These are phyloP conservation scores for Fragaria ananassa DNA, from an alignment of 306 rosid genomes.

Conservation along the genomic window DNA sequence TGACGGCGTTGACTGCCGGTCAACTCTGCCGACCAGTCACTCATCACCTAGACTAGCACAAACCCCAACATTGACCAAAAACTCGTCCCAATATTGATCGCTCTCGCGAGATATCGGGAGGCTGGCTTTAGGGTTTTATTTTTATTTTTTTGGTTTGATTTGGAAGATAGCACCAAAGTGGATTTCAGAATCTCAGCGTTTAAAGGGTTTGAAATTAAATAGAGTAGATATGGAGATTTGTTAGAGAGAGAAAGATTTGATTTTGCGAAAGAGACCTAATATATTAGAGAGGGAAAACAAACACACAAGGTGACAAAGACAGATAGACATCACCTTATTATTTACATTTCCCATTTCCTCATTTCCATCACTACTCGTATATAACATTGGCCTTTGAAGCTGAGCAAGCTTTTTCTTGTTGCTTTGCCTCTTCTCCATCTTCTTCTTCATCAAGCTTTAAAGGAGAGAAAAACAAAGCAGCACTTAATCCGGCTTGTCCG, in stretches of 20 bases:
- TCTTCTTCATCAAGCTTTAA: not conserved
- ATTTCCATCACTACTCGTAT: slow-evolving; percentile 25
- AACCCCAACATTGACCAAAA: slow-evolving; percentile 42
- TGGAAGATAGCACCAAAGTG: slow-evolving; percentile 60
- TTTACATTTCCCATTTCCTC: not conserved
- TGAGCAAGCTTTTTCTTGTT: slow-evolving; percentile 15
- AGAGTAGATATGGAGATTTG: slow-evolving; percentile 44
- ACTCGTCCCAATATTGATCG: not conserved
- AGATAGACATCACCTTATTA: slow-evolving; percentile 30
- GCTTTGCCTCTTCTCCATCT: slow-evolving; percentile 4
- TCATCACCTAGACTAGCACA: slow-evolving; percentile 4
- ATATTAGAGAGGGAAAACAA: not conserved
- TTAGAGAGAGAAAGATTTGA: slow-evolving; percentile 69
- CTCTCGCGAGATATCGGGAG: slow-evolving; percentile 29
- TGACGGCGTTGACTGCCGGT: slow-evolving; percentile 53
- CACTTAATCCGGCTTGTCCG: not conserved
- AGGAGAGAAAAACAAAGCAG: not conserved
- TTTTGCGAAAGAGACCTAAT: slow-evolving; percentile 45
- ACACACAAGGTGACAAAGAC: slow-evolving; percentile 16
- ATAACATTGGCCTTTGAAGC: slow-evolving; percentile 36
- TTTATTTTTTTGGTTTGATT: slow-evolving; percentile 19
- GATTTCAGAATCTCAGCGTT: slow-evolving; percentile 83
- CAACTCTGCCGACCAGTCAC: slow-evolving; percentile 39
- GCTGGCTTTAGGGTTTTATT: not conserved
- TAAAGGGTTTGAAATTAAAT: slow-evolving; percentile 39